Conservation (phyloP, 164 flowering plant species). For the Piper betle region DNA sequence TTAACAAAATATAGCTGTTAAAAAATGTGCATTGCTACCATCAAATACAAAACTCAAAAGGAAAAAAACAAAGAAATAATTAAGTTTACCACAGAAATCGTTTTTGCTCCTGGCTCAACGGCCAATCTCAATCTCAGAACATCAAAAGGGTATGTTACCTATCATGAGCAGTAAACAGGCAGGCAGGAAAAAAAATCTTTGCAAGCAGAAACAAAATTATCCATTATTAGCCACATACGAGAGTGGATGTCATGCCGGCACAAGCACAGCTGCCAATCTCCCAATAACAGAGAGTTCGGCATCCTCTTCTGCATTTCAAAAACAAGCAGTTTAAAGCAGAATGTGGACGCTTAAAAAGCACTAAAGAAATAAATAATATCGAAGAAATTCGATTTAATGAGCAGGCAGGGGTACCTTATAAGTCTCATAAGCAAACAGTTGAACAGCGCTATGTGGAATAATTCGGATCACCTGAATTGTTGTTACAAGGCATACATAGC, state of each 20-base stretch:
- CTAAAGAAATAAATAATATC: neutral
- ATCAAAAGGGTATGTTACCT: slow-evolving; percentile 96
- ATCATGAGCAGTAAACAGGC: slow-evolving; percentile 1
- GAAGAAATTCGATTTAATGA: too few relatives aligned
- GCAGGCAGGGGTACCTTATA: slow-evolving; percentile 68
- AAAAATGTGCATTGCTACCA: neutral
- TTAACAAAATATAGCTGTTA: too few relatives aligned
- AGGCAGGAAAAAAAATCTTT: too few relatives aligned
- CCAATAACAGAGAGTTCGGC: slow-evolving; percentile 84
- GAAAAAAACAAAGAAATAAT: too few relatives aligned
- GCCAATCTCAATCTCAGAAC: slow-evolving; percentile 89
- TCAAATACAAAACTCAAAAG: neutral
- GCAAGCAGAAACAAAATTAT: too few relatives aligned
- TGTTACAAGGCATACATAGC: neutral
- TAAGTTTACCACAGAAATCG: slow-evolving; percentile 84
- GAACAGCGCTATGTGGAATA: slow-evolving; percentile 89
- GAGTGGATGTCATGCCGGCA: slow-evolving; percentile 99
- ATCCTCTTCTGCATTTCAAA: slow-evolving; percentile 45
- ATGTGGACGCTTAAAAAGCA: neutral
- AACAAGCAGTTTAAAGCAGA: slow-evolving; percentile 2
- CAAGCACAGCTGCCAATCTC: slow-evolving; percentile 91
- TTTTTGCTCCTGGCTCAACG: slow-evolving; percentile 74
- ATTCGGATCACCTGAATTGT: slow-evolving; percentile 69
- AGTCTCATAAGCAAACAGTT: slow-evolving; percentile 81
- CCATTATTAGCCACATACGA: slow-evolving; percentile 54